A percentile compares a stretch with the other conserved stretches of the same genome.
These are phyloP conservation scores for Plantago ovata DNA, from an alignment of 257 asterid genomes.

Conservation along the genomic window DNA sequence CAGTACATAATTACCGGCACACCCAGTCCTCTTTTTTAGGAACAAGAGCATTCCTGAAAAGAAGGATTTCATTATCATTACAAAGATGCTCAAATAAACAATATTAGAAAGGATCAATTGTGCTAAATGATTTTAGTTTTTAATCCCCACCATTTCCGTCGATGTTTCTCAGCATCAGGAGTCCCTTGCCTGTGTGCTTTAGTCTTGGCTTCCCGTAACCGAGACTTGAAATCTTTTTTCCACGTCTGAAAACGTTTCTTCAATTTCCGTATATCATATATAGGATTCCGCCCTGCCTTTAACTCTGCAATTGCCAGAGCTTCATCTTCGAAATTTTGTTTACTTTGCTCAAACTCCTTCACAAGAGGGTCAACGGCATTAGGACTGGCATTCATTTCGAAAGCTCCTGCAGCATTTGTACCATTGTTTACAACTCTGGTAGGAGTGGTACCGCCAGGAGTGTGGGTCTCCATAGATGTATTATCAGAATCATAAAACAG, in stretches of 20 bases:
- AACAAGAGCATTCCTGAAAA: constrained; percentile 14
- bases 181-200: constrained; percentile 38
- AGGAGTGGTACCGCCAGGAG: constrained; percentile 35
- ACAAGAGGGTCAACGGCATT: constrained; percentile 40
- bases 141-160: constrained; percentile 73
- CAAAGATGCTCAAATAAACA: background rate
- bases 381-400: constrained; percentile 35
- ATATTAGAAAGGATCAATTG: background rate
- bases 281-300: constrained; percentile 37
- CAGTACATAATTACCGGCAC: constrained; percentile 5
- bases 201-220: constrained; percentile 58
- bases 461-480: constrained; percentile 39
- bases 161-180: constrained; percentile 44
- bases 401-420: constrained; percentile 23
- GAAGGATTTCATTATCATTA: background rate
- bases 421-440: constrained; percentile 25
- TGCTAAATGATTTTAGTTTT: constrained; percentile 21
- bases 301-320: constrained; percentile 41
- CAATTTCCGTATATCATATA: constrained; percentile 45
- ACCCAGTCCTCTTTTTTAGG: constrained; percentile 7
- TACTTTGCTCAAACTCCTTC: constrained; percentile 57
- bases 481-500: constrained; percentile 58
- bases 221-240: constrained; percentile 61
- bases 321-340: constrained; percentile 53
- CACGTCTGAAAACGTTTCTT: constrained; percentile 57